A percentile compares a stretch with the other conserved stretches of the same genome.
Conservation (phyloP, 1,284 basidiomycete genomes). For the Tylopilus sp. region DNA sequence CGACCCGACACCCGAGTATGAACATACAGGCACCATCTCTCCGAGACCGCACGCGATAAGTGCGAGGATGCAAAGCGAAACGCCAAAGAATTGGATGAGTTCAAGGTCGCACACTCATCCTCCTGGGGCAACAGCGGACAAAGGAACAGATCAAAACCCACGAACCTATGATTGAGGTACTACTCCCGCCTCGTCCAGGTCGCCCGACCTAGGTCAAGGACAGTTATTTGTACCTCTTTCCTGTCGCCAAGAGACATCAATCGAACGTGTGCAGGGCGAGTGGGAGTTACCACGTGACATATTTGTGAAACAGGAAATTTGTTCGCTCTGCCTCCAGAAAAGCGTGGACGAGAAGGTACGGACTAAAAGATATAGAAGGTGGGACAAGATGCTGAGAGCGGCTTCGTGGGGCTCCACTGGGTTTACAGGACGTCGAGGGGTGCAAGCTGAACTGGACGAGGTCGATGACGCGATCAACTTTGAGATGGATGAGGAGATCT, state of each 20-base stretch:
- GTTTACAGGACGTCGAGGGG: neutral
- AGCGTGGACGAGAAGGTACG: constrained; percentile 19
- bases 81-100: constrained; percentile 12
- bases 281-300: constrained; percentile 41
- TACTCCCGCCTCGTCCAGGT: constrained; percentile 19
- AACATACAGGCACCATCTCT: constrained; percentile 12
- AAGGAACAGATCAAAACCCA: too few relatives aligned
- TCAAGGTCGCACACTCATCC: constrained; percentile 15
- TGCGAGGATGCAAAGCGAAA: neutral
- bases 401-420: constrained; percentile 7
- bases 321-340: constrained; percentile 26
- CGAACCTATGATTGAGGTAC: constrained; percentile 25
- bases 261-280: constrained; percentile 41
- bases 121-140: constrained; percentile 20
- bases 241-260: constrained; percentile 37
- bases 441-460: constrained; percentile 4
- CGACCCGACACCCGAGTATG: constrained; percentile 19
- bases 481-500: constrained; percentile 12
- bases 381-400: constrained; percentile 16
- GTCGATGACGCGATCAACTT: neutral
- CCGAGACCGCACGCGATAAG: neutral
- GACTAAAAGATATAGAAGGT: constrained; percentile 23
- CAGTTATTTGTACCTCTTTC: constrained; percentile 42
- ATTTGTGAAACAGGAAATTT: constrained; percentile 28
- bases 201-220: constrained; percentile 24